A percentile compares a stretch with the other conserved stretches of the same genome.
Conservation (phyloP, 2,329 filamentous ascomycete species). For the Aureobasidium sp. region DNA sequence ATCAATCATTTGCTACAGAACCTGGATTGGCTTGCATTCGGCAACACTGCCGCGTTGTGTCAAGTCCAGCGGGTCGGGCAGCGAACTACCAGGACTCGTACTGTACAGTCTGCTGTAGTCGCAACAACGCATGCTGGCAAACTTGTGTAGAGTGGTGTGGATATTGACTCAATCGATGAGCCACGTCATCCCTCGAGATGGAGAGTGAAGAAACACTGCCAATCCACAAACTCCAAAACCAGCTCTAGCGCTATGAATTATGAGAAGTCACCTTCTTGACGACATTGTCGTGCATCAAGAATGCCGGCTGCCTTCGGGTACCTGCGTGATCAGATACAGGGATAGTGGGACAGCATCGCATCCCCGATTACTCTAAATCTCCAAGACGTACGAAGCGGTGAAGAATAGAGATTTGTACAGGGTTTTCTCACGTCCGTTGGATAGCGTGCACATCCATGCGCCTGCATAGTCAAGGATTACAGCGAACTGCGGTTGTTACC, state of each 20-base stretch:
- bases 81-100: not conserved
- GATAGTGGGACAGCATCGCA: not conserved
- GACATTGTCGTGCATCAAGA: not conserved
- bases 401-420: constrained; percentile 2
- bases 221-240: not conserved
- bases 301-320: not conserved
- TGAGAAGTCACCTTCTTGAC: not conserved
- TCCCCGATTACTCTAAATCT: not conserved
- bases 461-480: too few relatives aligned
- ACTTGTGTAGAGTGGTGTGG: not conserved
- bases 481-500: too few relatives aligned
- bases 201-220: not conserved
- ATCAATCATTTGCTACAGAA: not conserved
- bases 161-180: not conserved
- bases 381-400: not conserved
- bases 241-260: not conserved
- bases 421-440: too few relatives aligned
- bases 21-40: constrained; percentile 1
- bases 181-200: not conserved
- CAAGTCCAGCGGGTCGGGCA: not conserved
- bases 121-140: not conserved
- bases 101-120: not conserved
- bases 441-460: too few relatives aligned
- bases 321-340: constrained; percentile 1
- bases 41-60: not conserved